These are phyloP conservation scores for Porphyrellus cyaneotinctus DNA, from an alignment of 768 basidiomycete species.

Conservation along the genomic window DNA sequence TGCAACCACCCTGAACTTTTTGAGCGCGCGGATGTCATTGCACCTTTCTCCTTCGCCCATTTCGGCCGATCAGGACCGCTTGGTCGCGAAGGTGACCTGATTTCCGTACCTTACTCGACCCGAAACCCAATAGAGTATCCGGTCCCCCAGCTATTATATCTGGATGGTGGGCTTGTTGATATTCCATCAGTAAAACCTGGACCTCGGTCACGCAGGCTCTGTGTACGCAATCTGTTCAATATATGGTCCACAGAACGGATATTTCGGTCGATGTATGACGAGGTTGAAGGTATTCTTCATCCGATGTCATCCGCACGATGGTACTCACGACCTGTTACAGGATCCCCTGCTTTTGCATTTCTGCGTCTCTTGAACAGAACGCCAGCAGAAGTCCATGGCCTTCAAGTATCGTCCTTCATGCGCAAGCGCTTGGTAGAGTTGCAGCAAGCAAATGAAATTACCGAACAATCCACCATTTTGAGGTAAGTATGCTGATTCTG, in stretches of 20 bases:
- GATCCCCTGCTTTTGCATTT: constrained; percentile 67
- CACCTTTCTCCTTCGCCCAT: constrained; percentile 84
- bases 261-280: constrained; percentile 59
- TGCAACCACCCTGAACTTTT: constrained; percentile 99
- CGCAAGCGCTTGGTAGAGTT: constrained; percentile 48
- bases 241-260: constrained; percentile 91
- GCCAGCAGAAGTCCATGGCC: constrained; percentile 59
- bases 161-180: constrained; percentile 68
- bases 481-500: constrained; percentile 35
- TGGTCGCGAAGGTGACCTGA: constrained; percentile 83
- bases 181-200: constrained; percentile 55
- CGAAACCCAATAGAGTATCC: constrained; percentile 78
- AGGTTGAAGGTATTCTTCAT: constrained; percentile 43
- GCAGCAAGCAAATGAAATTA: constrained; percentile 39
- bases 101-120: constrained; percentile 81
- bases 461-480: constrained; percentile 41
- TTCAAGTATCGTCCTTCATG: constrained; percentile 60
- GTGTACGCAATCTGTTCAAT: constrained; percentile 67
- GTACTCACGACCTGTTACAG: constrained; percentile 29
- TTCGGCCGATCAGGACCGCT: constrained; percentile 80
- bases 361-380: constrained; percentile 62
- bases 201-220: constrained; percentile 47
- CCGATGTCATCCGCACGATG: neutral
- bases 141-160: constrained; percentile 73
- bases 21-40: constrained; percentile 91